phyloP scores from a whole-genome alignment of 2,329 filamentous ascomycete species.

The Ceratocystis smalleyi region DNA sequence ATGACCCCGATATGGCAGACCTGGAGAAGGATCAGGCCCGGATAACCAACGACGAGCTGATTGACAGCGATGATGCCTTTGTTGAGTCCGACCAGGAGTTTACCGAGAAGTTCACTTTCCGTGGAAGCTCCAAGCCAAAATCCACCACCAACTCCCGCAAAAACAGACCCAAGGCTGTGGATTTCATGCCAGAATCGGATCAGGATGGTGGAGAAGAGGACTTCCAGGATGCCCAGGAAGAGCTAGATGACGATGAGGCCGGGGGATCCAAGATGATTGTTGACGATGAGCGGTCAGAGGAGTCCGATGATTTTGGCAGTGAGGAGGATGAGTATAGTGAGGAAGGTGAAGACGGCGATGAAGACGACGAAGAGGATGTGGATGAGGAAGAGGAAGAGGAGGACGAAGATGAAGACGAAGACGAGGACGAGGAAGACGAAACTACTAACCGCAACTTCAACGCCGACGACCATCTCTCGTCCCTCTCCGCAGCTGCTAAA shows the following conservation, averaged over 20 bases:
- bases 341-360: conserved; percentile 27
- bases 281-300: conserved; percentile 22
- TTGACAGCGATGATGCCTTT: conserved; percentile 54
- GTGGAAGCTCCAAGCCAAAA: conserved; percentile 40
- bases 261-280: conserved; percentile 23
- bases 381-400: conserved; percentile 27
- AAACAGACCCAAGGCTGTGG: conserved; percentile 36
- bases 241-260: conserved; percentile 26
- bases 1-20: conserved; percentile 41
- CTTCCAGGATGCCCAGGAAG: conserved; percentile 26
- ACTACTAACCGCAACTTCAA: conserved; percentile 16
- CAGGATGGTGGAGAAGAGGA: conserved; percentile 27
- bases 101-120: conserved; percentile 57
- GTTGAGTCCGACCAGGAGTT: conserved; percentile 71
- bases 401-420: conserved; percentile 22
- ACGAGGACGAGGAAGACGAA: conserved; percentile 21
- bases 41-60: conserved; percentile 41
- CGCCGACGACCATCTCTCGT: conserved; percentile 11
- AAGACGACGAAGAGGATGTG: conserved; percentile 25
- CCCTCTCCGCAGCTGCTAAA: conserved; percentile 16
- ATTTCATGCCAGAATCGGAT: conserved; percentile 39
- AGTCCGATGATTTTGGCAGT: conserved; percentile 23
- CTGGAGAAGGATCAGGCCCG: conserved; percentile 34
- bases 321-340: conserved; percentile 27
- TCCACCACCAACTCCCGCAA: conserved; percentile 22